Percentiles rank a stretch among this genome's conserved stretches.
Conservation (phyloP, 192 early-diverging fungal species). For the Entomortierella beljakovae region DNA sequence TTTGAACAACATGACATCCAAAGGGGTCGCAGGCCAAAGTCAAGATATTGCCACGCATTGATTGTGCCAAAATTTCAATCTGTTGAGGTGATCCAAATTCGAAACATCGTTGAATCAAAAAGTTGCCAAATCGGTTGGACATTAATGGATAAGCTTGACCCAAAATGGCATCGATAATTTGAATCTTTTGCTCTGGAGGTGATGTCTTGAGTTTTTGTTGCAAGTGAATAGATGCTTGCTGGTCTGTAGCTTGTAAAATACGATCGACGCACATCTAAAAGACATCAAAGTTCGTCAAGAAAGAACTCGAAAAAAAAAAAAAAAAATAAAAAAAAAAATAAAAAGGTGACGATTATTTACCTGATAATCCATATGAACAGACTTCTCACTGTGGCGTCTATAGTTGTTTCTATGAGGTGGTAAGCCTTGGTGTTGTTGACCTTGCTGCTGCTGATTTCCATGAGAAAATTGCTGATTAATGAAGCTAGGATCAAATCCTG, state of each 20-base stretch:
- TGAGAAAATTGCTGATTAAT: slow-evolving; percentile 35
- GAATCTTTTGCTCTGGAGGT: slow-evolving; percentile 60
- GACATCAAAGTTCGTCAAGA: no score
- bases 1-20: slow-evolving; percentile 85
- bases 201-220: slow-evolving; percentile 77
- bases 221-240: slow-evolving; percentile 76
- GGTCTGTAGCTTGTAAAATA: slow-evolving; percentile 78
- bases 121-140: slow-evolving; percentile 84
- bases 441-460: slow-evolving; percentile 9
- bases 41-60: slow-evolving; percentile 73
- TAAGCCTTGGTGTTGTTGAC: slow-evolving; percentile 19
- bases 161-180: slow-evolving; percentile 72
- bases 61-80: slow-evolving; percentile 62
- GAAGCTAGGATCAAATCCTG: slow-evolving; percentile 30
- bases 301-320: background rate
- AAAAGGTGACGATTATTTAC: slow-evolving; percentile 7
- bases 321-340: background rate
- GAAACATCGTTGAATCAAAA: slow-evolving; percentile 77
- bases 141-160: slow-evolving; percentile 67
- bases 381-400: slow-evolving; percentile 43
- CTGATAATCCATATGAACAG: slow-evolving; percentile 47
- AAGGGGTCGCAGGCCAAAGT: slow-evolving; percentile 78
- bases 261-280: slow-evolving; percentile 75
- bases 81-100: slow-evolving; percentile 73
- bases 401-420: slow-evolving; percentile 31